These are phyloP conservation scores for Mucuna pruriens DNA, from an alignment of 306 rosid genomes.

Conservation along the genomic window DNA sequence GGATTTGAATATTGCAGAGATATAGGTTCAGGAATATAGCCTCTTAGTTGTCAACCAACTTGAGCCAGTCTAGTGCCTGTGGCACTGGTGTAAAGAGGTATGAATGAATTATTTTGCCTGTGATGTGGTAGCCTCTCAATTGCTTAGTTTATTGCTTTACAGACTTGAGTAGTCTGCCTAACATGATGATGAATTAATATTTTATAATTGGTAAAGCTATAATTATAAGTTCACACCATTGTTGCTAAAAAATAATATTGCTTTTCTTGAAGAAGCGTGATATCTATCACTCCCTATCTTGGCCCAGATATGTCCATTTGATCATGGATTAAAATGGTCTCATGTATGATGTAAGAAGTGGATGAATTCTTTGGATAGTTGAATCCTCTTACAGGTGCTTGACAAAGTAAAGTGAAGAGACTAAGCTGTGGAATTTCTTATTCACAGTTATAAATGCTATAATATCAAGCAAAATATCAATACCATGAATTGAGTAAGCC, in stretches of 20 bases:
- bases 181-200: conserved; percentile 4
- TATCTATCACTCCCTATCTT: conserved; percentile 11
- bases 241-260: neutral
- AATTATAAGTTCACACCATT: neutral
- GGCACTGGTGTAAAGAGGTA: conserved; percentile 6
- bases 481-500: conserved; percentile 1
- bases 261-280: conserved; percentile 17
- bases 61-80: conserved; percentile 2
- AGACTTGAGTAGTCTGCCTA: conserved; percentile 15
- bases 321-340: conserved; percentile 11
- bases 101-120: conserved; percentile 17
- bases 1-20: conserved; percentile 13
- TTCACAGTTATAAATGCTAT: neutral
- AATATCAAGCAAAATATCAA: conserved; percentile 1
- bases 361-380: conserved; percentile 15
- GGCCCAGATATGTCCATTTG: conserved; percentile 11
- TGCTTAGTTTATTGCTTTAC: neutral
- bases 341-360: conserved; percentile 7
- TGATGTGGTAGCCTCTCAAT: conserved; percentile 12
- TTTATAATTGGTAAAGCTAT: neutral
- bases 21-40: conserved; percentile 12
- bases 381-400: neutral
- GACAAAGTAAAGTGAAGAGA: conserved; percentile 26
- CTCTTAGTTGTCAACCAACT: conserved; percentile 25
- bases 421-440: conserved; percentile 12